Evolutionary conservation across 2,329 filamentous ascomycete species (phyloP).

Genomic region (Fusarium nanum): DNA sequence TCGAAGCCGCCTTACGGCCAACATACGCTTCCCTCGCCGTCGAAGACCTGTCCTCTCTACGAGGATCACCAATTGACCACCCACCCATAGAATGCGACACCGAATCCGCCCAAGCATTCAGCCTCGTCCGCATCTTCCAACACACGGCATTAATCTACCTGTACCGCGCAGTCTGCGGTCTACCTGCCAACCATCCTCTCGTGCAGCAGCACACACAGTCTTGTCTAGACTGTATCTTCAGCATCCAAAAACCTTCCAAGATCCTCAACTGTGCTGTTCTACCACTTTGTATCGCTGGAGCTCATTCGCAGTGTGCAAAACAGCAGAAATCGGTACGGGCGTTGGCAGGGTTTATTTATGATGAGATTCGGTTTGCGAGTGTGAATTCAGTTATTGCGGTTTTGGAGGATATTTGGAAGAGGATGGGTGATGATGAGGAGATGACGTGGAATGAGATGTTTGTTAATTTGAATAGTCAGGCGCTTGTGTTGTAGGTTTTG

Average conservation of each 20-base stretch:
- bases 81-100: conserved; percentile 34
- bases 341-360: conserved; percentile 42
- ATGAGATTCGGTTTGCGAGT: conserved; percentile 51
- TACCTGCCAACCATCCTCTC: conserved; percentile 53
- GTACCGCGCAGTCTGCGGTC: conserved; percentile 56
- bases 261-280: conserved; percentile 55
- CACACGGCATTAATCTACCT: conserved; percentile 57
- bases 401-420: conserved; percentile 42
- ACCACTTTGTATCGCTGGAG: conserved; percentile 53
- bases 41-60: conserved; percentile 37
- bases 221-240: conserved; percentile 53
- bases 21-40: conserved; percentile 44
- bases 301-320: conserved; percentile 48
- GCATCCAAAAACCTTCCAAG: conserved; percentile 51
- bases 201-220: conserved; percentile 55
- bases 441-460: conserved; percentile 45
- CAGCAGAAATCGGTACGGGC: conserved; percentile 45
- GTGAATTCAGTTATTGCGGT: conserved; percentile 52
- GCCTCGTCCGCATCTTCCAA: conserved; percentile 55
- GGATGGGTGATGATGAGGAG: neutral
- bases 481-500: conserved; percentile 36
- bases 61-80: neutral
- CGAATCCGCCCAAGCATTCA: conserved; percentile 51
- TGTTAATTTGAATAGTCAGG: conserved; percentile 38
- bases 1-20: conserved; percentile 45